Evolutionary conservation across 2,329 filamentous ascomycete species (phyloP), one percentile per base, ranked within the genome.

Genomic region (Cercospora brassicicola): DNA sequence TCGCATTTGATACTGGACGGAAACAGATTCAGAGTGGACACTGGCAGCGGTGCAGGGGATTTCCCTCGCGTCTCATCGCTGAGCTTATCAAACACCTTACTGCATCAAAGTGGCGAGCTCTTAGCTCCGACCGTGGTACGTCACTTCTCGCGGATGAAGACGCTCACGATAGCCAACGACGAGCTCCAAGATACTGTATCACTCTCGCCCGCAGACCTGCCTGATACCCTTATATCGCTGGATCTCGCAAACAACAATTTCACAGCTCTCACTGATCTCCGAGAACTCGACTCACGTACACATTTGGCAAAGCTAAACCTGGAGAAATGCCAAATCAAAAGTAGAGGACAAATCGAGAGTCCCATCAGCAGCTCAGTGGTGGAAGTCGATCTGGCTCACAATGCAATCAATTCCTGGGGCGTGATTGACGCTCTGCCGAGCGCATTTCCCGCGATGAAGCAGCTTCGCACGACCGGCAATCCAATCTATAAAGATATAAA

Each of bases 381-480:
- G 39, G 79, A 82, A 62, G 72, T 84, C 13, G 83, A 85, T 64
- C 72, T 85, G 4, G 80, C 82, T 4, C 79, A 81, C 74, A 85
- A 84, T 70, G 74, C 75, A 0, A 82, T 85, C 30, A 66, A 74
- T 15, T 84, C 85, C 18, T 97, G 93, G 92, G 76, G 79, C 31
- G 92, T 96, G 77, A 84, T 97, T 71, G 89, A 96, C 74, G 77
- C 83, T 4, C 84, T 99, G 1, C 81, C 87, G 1, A 13, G 33
- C 6, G 82, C 88, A 67, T 92, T 96, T 72, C 94, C 95, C 0
- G 88, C 89, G 3, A 83, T 98, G 6, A 84, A 82, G 11, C 89
- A 88, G 36, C 86, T 99, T 45, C 91, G 94, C 15, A 88, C 97
- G 69, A 89, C 92, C 4, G 90, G 93, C 76, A 98, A 98, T 73